phyloP scores from a whole-genome alignment of 2,329 filamentous ascomycete species.

The Chalaropsis thielavioides region DNA sequence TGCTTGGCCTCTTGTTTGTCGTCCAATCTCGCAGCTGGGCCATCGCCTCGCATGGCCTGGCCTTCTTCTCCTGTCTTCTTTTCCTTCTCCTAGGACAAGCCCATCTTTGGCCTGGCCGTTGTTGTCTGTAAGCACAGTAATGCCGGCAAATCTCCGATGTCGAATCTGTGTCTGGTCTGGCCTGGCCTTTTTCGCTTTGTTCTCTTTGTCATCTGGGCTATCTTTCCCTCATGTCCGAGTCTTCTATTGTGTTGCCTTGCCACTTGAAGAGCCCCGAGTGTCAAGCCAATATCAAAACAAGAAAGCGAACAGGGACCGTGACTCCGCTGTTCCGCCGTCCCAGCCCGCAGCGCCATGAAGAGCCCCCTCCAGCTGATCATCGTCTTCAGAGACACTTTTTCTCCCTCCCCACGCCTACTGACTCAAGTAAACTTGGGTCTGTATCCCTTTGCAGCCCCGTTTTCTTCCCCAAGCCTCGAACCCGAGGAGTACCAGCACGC shows the following conservation, averaged over 20 bases:
- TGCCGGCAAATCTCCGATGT: neutral
- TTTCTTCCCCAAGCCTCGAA: neutral
- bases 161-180: neutral
- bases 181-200: neutral
- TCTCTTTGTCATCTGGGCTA: neutral
- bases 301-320: neutral
- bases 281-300: neutral
- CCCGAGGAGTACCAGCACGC: neutral
- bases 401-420: neutral
- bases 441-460: neutral
- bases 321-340: neutral
- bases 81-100: neutral
- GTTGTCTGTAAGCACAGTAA: neutral
- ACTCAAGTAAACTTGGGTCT: neutral
- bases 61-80: neutral
- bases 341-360: neutral
- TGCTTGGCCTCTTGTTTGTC: neutral
- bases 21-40: neutral
- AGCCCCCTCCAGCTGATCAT: neutral
- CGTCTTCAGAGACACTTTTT: neutral
- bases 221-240: neutral
- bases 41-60: neutral
- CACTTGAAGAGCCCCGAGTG: neutral
- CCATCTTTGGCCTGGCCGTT: neutral
- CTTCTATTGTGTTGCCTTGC: neutral